Base-by-base conservation (phyloP, 306 rosid genomes). In the Cercis canadensis region DNA sequence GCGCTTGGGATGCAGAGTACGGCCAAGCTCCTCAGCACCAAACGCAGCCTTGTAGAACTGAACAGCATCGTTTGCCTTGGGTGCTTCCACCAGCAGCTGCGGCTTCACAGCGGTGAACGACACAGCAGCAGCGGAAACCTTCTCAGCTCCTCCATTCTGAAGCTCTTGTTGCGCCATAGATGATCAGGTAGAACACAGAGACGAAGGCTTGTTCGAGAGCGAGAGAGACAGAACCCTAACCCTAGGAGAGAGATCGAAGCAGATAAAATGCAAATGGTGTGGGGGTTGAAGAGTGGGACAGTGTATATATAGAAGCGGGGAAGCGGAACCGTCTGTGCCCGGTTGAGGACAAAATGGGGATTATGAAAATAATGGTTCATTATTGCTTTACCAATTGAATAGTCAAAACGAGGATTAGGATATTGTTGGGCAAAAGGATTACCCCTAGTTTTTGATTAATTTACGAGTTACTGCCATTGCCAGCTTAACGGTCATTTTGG, bases 41-140 rank as follows among this genome's bases (percentile, higher is more conserved):
- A 88, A 90, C 13, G 84, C 98, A 0, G 82, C 61, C 80, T 88
- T 87, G 81, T 90, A 92, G 86, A 90, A 92, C 80, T 6, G 15
- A 15, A 92, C 81, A 2, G 97, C 98, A 6, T 88, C 97, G 55
- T 50, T 82, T 0, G 88, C 93, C 75, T 92, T 92, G 0, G 89
- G 87, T 8, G 92, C 90, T 37, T 92, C 85, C 8, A 92, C 88
- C 0, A 81, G 14, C 6, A 92, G 79, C 65, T 72, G 88, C 9
- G 85, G 83, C 79, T 83, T 80, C 52, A 87, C 59, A 0, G 89
- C 84, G 5, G 74, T 16, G 77, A 87, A 84, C 46, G 67, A 24
- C 52, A 74, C 80, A 0, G 66, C 24, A 0, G 67, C 43, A 0
- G 45, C 14, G 3, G 46, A 47, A 4, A 4, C 63, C 76, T 73